Evolutionary conservation across 2,329 filamentous ascomycete species (phyloP).

Genomic region (Neopestalotiopsis rosae): DNA sequence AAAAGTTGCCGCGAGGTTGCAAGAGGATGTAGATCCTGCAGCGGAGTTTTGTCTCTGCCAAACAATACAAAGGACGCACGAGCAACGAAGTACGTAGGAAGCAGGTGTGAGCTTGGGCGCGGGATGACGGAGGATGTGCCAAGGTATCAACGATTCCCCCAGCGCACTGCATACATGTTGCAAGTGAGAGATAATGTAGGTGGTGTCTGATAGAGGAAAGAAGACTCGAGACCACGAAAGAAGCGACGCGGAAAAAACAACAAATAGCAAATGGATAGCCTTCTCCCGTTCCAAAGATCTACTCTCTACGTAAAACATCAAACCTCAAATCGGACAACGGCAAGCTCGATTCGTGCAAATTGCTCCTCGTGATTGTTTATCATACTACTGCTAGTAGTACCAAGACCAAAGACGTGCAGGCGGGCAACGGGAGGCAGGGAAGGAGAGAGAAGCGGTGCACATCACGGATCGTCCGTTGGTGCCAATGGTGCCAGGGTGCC

Average conservation of each 20-base stretch:
- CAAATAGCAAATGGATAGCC: neutral
- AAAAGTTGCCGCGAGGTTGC: neutral
- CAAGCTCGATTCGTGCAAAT: conserved; percentile 21
- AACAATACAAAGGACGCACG: conserved; percentile 5
- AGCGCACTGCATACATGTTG: neutral
- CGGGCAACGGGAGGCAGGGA: conserved; percentile 2
- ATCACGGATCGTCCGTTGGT: conserved; percentile 15
- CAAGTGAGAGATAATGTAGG: neutral
- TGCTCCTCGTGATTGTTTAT: conserved; percentile 35
- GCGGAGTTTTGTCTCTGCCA: conserved; percentile 5
- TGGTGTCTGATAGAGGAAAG: neutral
- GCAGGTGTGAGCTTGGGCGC: neutral
- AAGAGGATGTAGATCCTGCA: conserved; percentile 7
- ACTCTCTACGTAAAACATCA: neutral
- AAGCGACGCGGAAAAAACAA: neutral
- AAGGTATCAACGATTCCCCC: neutral
- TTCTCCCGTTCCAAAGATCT: neutral
- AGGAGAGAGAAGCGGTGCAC: neutral
- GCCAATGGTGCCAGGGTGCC: neutral
- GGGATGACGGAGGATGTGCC: neutral
- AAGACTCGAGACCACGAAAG: neutral
- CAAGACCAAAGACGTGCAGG: neutral
- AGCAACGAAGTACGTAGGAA: neutral
- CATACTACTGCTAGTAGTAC: conserved; percentile 24
- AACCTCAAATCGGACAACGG: neutral